Evolutionary conservation across 2,329 filamentous ascomycete species (phyloP).

Genomic region (Penicillium digitatum): DNA sequence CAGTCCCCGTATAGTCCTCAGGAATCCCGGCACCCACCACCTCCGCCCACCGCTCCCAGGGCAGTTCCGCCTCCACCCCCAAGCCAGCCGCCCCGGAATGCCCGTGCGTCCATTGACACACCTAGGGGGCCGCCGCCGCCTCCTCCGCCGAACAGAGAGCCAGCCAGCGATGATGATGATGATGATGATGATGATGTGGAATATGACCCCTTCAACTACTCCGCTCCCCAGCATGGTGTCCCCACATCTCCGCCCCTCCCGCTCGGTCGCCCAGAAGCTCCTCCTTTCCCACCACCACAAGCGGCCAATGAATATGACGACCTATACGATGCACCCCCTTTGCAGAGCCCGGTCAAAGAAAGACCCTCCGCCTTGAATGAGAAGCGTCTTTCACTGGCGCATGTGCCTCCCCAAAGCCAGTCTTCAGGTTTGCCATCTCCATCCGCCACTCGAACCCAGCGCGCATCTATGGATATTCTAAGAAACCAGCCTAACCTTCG

Average conservation of each 20-base stretch:
- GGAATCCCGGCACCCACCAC: constrained; percentile 44
- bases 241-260: constrained; percentile 21
- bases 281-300: constrained; percentile 27
- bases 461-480: constrained; percentile 63
- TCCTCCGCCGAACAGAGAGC: constrained; percentile 50
- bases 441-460: constrained; percentile 43
- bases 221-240: constrained; percentile 34
- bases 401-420: constrained; percentile 43
- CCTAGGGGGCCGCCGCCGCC: constrained; percentile 37
- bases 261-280: constrained; percentile 23
- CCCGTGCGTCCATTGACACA: constrained; percentile 34
- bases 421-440: constrained; percentile 41
- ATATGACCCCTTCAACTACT: constrained; percentile 53
- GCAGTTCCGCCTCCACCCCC: constrained; percentile 64
- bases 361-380: constrained; percentile 33
- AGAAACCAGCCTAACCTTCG: constrained; percentile 50
- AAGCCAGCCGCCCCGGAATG: constrained; percentile 52
- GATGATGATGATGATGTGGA: constrained; percentile 52
- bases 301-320: constrained; percentile 44
- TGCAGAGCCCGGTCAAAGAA: constrained; percentile 33
- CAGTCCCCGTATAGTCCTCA: constrained; percentile 45
- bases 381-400: constrained; percentile 45
- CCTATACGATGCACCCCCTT: constrained; percentile 45
- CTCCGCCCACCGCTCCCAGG: constrained; percentile 57
- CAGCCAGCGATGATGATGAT: constrained; percentile 42